Evolutionary conservation across 2,329 filamentous ascomycete genomes (phyloP).

Genomic region (Ophiostoma triangulosporum): DNA sequence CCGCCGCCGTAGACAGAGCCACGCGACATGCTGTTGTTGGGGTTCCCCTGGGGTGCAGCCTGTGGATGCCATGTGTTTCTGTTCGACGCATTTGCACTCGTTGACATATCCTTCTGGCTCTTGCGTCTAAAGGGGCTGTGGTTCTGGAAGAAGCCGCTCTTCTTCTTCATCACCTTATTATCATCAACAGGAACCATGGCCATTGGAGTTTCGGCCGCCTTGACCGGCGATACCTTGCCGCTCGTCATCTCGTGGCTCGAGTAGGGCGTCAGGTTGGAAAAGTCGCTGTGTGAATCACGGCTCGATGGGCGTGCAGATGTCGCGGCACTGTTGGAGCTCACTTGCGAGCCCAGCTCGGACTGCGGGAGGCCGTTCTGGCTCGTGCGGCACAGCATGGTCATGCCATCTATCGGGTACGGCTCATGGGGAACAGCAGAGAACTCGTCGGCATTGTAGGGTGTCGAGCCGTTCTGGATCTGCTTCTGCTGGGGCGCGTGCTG

Average conservation of each 20-base stretch:
- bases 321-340: slow-evolving; percentile 24
- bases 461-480: slow-evolving; percentile 15
- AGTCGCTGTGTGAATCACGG: slow-evolving; percentile 80
- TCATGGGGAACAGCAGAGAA: slow-evolving; percentile 63
- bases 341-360: slow-evolving; percentile 23
- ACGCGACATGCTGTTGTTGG: slow-evolving; percentile 11
- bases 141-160: slow-evolving; percentile 84
- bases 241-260: slow-evolving; percentile 69
- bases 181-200: slow-evolving; percentile 39
- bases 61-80: slow-evolving; percentile 47
- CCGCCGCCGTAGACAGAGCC: slow-evolving; percentile 5
- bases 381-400: slow-evolving; percentile 79
- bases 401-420: slow-evolving; percentile 13
- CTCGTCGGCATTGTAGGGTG: slow-evolving; percentile 37
- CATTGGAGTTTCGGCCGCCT: slow-evolving; percentile 25
- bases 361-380: slow-evolving; percentile 19
- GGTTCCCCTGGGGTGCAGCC: background rate
- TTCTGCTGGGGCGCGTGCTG: slow-evolving; percentile 16
- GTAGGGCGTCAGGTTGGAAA: slow-evolving; percentile 77
- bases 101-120: slow-evolving; percentile 59
- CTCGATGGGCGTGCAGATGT: slow-evolving; percentile 65
- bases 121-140: slow-evolving; percentile 87
- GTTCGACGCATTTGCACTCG: slow-evolving; percentile 24
- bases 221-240: slow-evolving; percentile 59
- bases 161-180: slow-evolving; percentile 54